These are phyloP conservation scores for Dacryopinax spathularia DNA, from an alignment of 768 basidiomycete genomes.

Conservation along the genomic window DNA sequence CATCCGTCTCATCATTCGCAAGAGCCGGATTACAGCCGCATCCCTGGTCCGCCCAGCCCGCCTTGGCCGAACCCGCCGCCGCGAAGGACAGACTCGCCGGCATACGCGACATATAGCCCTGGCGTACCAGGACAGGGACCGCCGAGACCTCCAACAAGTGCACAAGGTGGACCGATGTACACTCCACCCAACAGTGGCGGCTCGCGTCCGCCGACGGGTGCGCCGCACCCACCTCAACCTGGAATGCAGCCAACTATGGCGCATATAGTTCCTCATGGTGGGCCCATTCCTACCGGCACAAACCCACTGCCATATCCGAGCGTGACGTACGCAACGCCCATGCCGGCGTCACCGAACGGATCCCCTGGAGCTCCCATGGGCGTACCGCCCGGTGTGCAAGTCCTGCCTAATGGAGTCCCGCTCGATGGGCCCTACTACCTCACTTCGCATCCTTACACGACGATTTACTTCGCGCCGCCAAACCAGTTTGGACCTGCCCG, in stretches of 20 bases:
- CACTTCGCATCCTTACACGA: background rate
- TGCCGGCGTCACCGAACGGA: background rate
- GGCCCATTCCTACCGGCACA: background rate
- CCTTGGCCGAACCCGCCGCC: background rate
- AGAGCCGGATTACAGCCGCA: background rate
- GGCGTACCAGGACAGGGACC: background rate
- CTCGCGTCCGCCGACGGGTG: background rate
- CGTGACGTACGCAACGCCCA: background rate
- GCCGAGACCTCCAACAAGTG: background rate
- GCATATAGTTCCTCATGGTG: background rate
- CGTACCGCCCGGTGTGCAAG: background rate
- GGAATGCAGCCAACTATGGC: background rate
- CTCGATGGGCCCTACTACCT: constrained; percentile 2
- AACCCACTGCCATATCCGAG: background rate
- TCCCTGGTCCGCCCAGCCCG: background rate
- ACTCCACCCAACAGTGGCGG: background rate
- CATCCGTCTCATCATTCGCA: background rate
- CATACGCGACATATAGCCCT: background rate
- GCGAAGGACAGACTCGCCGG: background rate
- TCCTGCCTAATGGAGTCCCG: background rate
- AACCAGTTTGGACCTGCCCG: background rate
- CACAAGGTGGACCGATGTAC: background rate
- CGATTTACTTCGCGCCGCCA: background rate
- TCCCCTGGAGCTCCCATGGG: background rate
- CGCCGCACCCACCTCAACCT: background rate